These are phyloP conservation scores for Curvularia lunata DNA, from an alignment of 2,329 filamentous ascomycete species.

Conservation along the genomic window DNA sequence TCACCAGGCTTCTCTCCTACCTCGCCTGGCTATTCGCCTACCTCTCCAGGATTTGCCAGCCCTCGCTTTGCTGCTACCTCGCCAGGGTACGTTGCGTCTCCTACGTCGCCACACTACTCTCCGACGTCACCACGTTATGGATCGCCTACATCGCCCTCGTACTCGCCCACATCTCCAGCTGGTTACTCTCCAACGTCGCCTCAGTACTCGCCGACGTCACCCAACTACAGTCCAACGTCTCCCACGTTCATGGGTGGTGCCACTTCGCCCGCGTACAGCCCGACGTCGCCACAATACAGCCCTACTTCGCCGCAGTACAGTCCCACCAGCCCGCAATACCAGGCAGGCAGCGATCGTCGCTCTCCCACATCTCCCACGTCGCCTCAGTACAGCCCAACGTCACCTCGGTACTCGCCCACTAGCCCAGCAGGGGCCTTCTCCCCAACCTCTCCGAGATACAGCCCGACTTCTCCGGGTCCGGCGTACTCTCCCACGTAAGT, in stretches of 20 bases:
- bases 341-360: slow-evolving; percentile 60
- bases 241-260: slow-evolving; percentile 28
- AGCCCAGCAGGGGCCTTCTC: slow-evolving; percentile 51
- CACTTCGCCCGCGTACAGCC: slow-evolving; percentile 62
- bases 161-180: slow-evolving; percentile 61
- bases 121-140: slow-evolving; percentile 62
- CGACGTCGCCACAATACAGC: slow-evolving; percentile 58
- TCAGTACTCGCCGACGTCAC: slow-evolving; percentile 55
- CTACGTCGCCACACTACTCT: slow-evolving; percentile 66
- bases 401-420: slow-evolving; percentile 39
- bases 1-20: slow-evolving; percentile 56
- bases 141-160: slow-evolving; percentile 60
- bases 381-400: slow-evolving; percentile 45
- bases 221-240: slow-evolving; percentile 58
- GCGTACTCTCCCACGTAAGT: slow-evolving; percentile 56
- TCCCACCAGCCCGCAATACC: slow-evolving; percentile 67
- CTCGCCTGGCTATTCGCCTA: slow-evolving; percentile 62
- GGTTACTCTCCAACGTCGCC: slow-evolving; percentile 59
- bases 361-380: slow-evolving; percentile 57
- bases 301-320: slow-evolving; percentile 75
- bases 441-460: slow-evolving; percentile 52
- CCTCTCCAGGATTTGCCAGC: slow-evolving; percentile 68
- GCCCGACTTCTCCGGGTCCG: slow-evolving; percentile 47
- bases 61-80: slow-evolving; percentile 60
- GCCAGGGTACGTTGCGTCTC: slow-evolving; percentile 58